These are phyloP conservation scores for Dentipellis sp. DNA, from an alignment of 768 basidiomycete species.

Conservation along the genomic window DNA sequence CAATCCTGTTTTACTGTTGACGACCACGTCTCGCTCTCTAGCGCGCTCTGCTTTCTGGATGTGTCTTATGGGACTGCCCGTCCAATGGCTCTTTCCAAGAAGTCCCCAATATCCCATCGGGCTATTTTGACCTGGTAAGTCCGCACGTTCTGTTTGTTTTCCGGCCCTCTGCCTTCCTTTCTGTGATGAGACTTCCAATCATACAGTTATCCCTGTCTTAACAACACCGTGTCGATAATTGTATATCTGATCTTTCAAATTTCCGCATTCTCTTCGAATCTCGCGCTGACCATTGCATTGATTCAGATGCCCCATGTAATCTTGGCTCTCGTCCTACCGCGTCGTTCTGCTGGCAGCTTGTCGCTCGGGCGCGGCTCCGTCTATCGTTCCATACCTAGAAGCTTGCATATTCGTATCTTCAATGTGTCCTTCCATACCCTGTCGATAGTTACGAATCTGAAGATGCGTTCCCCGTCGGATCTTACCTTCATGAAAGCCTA, in stretches of 20 bases:
- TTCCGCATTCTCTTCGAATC: too few species aligned
- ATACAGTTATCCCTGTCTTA: slow-evolving; percentile 1
- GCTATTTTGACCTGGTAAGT: not conserved
- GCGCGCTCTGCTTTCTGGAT: too few species aligned
- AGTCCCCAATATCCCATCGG: not conserved
- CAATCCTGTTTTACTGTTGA: too few species aligned
- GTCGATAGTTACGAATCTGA: not conserved
- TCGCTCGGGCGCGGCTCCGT: not conserved
- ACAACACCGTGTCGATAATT: not conserved
- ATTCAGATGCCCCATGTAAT: too few species aligned
- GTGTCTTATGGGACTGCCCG: too few species aligned
- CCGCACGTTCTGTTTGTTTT: not conserved
- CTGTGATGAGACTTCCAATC: not conserved
- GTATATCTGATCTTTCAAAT: not conserved
- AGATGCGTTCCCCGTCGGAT: too few species aligned
- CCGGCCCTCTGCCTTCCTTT: not conserved
- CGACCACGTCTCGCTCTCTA: too few species aligned
- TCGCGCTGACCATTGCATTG: too few species aligned
- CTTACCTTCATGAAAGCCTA: too few species aligned
- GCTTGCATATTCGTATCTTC: not conserved
- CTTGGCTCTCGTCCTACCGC: not conserved
- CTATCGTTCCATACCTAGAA: not conserved
- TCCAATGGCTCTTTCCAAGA: not conserved
- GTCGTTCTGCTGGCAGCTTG: not conserved
- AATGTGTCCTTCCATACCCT: not conserved